Conservation (phyloP, 2,329 filamentous ascomycete genomes). For the Penicillium occitanis region DNA sequence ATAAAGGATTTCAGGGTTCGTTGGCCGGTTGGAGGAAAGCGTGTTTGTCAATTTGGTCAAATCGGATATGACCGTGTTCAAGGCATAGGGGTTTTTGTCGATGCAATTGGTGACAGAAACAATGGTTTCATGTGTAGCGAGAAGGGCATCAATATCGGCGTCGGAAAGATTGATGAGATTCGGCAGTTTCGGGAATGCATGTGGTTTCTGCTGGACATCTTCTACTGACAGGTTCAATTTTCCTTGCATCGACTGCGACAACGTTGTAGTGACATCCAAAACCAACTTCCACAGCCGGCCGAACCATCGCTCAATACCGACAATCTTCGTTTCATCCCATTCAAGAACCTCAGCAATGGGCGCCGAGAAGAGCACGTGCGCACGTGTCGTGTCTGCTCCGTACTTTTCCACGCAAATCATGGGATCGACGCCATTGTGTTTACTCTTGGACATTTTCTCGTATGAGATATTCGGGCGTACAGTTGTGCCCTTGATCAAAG, state of each 20-base stretch:
- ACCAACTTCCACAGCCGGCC: constrained; percentile 64
- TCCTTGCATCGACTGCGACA: constrained; percentile 27
- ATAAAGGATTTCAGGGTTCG: constrained; percentile 39
- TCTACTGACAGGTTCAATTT: constrained; percentile 23
- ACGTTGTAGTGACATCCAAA: constrained; percentile 32
- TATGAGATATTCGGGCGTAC: constrained; percentile 63
- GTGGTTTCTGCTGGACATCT: constrained; percentile 28
- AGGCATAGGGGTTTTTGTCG: constrained; percentile 66
- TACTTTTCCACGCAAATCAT: constrained; percentile 68
- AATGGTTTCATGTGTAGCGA: constrained; percentile 67
- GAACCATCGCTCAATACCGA: constrained; percentile 80
- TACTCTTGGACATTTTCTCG: constrained; percentile 96
- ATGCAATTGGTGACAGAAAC: constrained; percentile 67
- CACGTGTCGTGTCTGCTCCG: constrained; percentile 79
- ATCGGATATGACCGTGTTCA: constrained; percentile 82
- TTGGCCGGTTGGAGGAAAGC: constrained; percentile 49
- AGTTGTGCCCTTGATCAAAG: constrained; percentile 63
- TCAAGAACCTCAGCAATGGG: constrained; percentile 80
- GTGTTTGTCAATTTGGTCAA: constrained; percentile 78
- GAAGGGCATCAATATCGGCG: constrained; percentile 55
- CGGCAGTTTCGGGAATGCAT: constrained; percentile 29
- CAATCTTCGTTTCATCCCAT: constrained; percentile 82
- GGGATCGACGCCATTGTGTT: constrained; percentile 87
- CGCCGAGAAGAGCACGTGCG: constrained; percentile 86
- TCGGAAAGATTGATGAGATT: constrained; percentile 35